Evolutionary conservation across 2,329 filamentous ascomycete genomes (phyloP).

Genomic region (Chrysoporthe deuterocubensis): DNA sequence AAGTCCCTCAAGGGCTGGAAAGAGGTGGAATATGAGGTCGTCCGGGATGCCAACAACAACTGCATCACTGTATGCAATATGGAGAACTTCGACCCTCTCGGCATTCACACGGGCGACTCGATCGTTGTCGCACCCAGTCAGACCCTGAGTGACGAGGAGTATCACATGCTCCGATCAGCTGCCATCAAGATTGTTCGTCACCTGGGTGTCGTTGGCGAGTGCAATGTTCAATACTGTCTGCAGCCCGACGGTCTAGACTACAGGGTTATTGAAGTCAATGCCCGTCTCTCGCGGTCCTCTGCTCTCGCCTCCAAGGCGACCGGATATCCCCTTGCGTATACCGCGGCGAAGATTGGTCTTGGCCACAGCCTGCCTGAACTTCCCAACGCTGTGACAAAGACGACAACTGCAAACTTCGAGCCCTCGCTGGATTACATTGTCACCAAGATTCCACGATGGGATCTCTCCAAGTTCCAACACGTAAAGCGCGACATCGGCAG

Average conservation of each 20-base stretch:
- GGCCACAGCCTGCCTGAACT: constrained; percentile 94
- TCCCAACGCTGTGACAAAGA: constrained; percentile 97
- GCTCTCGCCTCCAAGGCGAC: constrained; percentile 96
- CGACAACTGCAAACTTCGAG: constrained; percentile 98
- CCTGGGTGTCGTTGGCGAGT: constrained; percentile 95
- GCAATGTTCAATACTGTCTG: constrained; percentile 97
- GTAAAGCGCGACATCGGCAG: constrained; percentile 97
- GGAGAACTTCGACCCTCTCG: constrained; percentile 99
- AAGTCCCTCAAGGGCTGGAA: constrained; percentile 99
- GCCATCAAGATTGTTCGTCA: constrained; percentile 97
- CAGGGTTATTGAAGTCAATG: constrained; percentile 99
- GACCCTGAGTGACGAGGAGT: constrained; percentile 95
- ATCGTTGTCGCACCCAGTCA: constrained; percentile 98
- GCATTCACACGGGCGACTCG: constrained; percentile 97
- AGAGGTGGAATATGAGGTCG: constrained; percentile 98
- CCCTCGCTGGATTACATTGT: constrained; percentile 97
- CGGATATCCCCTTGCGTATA: constrained; percentile 95
- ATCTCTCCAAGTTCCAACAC: constrained; percentile 98
- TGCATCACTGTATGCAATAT: constrained; percentile 99
- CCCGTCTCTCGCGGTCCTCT: constrained; percentile 91
- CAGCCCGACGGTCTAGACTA: constrained; percentile 96
- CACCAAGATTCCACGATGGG: constrained; percentile 98
- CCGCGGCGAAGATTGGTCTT: constrained; percentile 96
- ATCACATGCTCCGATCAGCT: constrained; percentile 98
- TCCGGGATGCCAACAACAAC: constrained; percentile 93